Percentiles rank a stretch among this genome's conserved stretches.
Conservation (phyloP, 1,284 basidiomycete genomes). For the Pseudomicrostroma phylloplanum region DNA sequence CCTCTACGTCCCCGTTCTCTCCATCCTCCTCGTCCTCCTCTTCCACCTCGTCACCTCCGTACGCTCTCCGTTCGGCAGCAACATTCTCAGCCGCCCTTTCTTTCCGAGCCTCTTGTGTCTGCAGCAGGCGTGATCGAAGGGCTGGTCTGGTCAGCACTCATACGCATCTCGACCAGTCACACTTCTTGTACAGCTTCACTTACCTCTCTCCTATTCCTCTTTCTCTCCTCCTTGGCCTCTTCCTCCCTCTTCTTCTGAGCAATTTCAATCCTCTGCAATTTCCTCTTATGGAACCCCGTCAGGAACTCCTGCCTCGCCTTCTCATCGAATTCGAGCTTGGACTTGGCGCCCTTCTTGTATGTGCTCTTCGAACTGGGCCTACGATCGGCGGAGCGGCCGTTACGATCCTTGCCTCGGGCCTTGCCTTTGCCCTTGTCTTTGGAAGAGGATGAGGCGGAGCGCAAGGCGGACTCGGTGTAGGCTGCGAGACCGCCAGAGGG, state of each 20-base stretch:
- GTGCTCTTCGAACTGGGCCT: background rate
- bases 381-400: background rate
- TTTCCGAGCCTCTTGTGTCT: constrained; percentile 21
- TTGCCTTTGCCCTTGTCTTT: background rate
- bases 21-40: constrained; percentile 27
- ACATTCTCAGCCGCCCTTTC: constrained; percentile 43
- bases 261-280: constrained; percentile 27
- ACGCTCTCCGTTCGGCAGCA: constrained; percentile 30
- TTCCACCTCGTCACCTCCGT: constrained; percentile 30
- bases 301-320: constrained; percentile 41
- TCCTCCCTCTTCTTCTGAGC: constrained; percentile 32
- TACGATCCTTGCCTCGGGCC: background rate
- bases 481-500: background rate
- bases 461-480: background rate
- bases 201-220: constrained; percentile 29
- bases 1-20: constrained; percentile 14
- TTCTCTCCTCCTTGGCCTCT: constrained; percentile 29
- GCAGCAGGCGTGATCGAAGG: constrained; percentile 12
- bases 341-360: background rate
- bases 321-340: constrained; percentile 39
- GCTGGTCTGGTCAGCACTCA: background rate
- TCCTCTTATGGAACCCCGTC: constrained; percentile 48
- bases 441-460: too few species aligned
- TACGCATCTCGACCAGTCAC: constrained; percentile 27
- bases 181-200: constrained; percentile 32